A percentile compares a stretch with the other conserved stretches of the same genome.
Evolutionary conservation across 2,329 filamentous ascomycete species (phyloP).

Genomic region (Dactylellina parvicollis): DNA sequence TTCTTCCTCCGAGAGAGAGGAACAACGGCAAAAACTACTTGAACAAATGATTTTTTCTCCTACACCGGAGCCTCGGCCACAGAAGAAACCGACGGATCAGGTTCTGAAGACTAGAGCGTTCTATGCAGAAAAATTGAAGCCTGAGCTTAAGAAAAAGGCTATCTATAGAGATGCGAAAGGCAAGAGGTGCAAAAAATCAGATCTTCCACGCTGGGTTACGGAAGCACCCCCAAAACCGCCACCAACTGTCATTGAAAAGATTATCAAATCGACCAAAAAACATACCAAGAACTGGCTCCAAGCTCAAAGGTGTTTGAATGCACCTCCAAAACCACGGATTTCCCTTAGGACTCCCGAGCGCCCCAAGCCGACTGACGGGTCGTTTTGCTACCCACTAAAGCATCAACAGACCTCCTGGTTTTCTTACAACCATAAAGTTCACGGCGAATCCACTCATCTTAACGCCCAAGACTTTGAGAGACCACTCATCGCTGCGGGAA

Average conservation of each 20-base stretch:
- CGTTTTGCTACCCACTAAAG: background rate
- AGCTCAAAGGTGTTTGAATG: background rate
- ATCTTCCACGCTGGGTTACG: background rate
- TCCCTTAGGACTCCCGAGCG: background rate
- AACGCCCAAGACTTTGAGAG: background rate
- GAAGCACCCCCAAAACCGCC: background rate
- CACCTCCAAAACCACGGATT: background rate
- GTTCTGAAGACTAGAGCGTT: background rate
- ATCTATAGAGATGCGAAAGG: background rate
- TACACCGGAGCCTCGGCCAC: background rate
- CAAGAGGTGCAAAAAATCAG: background rate
- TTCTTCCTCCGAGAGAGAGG: background rate
- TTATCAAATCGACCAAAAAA: slow-evolving; percentile 2
- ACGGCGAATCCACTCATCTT: background rate
- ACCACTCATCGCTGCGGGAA: background rate
- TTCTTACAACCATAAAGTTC: slow-evolving; percentile 18
- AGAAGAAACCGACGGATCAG: background rate
- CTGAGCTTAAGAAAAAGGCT: background rate
- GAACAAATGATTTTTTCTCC: background rate
- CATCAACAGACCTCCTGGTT: slow-evolving; percentile 1
- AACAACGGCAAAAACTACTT: background rate
- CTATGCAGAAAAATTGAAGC: background rate
- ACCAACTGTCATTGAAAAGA: background rate
- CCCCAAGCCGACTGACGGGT: background rate
- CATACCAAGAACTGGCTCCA: slow-evolving; percentile 6